Evolutionary conservation across 2,329 filamentous ascomycete species (phyloP).

Genomic region (Scytalidium sp.): DNA sequence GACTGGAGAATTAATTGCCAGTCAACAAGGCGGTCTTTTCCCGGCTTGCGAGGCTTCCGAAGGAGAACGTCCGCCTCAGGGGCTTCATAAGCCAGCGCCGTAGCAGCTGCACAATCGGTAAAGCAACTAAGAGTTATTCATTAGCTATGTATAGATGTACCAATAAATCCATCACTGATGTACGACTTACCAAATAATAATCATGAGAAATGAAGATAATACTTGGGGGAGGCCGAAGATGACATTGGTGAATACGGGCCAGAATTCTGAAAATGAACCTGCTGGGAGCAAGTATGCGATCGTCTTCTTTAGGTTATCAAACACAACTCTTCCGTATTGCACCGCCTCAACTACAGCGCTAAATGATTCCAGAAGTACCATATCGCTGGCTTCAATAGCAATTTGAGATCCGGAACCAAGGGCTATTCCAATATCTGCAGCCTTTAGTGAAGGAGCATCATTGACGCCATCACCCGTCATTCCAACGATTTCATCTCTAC

Average conservation of each 20-base stretch:
- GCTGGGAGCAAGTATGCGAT: conserved; percentile 58
- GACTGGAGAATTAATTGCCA: conserved; percentile 70
- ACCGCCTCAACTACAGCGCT: conserved; percentile 70
- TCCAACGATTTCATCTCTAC: conserved; percentile 52
- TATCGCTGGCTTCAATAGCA: conserved; percentile 59
- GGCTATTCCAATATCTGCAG: conserved; percentile 57
- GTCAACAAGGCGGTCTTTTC: conserved; percentile 70
- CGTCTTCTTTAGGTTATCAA: conserved; percentile 75
- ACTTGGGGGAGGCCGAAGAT: conserved; percentile 60
- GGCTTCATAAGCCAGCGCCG: conserved; percentile 71
- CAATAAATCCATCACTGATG: neutral
- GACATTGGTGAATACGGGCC: conserved; percentile 63
- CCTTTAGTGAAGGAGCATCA: conserved; percentile 50
- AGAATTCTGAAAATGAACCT: conserved; percentile 57
- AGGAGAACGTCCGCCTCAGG: conserved; percentile 73
- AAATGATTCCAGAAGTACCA: conserved; percentile 67
- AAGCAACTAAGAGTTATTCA: conserved; percentile 51
- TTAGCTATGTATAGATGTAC: neutral
- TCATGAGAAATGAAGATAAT: conserved; percentile 56
- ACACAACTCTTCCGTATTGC: conserved; percentile 70
- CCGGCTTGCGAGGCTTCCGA: conserved; percentile 64
- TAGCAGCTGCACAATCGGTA: conserved; percentile 72
- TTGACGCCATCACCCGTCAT: conserved; percentile 47
- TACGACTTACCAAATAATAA: conserved; percentile 32
- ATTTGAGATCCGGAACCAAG: conserved; percentile 57